Percentiles rank a stretch among this genome's conserved stretches.
These are phyloP conservation scores for Suillus sp. DNA, from an alignment of 768 basidiomycete species.

Conservation along the genomic window DNA sequence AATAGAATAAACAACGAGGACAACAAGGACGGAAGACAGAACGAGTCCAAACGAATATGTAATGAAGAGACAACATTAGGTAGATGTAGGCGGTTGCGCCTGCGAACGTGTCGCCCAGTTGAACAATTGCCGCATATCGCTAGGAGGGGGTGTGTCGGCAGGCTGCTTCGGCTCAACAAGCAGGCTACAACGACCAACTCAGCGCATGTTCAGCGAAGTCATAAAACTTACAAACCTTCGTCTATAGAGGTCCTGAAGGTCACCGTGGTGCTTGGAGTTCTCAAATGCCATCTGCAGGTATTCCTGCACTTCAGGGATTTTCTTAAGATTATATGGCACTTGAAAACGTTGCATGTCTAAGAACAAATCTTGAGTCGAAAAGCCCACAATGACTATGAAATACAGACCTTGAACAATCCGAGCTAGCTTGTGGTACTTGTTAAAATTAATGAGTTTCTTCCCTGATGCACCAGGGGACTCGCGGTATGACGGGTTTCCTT, in stretches of 20 bases:
- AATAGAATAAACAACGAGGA: conserved; percentile 29
- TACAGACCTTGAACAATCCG: conserved; percentile 75
- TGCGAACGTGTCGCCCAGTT: conserved; percentile 72
- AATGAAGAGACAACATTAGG: conserved; percentile 25
- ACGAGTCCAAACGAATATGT: conserved; percentile 21
- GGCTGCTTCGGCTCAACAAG: conserved; percentile 83
- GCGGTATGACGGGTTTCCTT: conserved; percentile 88
- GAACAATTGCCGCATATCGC: conserved; percentile 79
- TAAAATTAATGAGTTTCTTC: conserved; percentile 90
- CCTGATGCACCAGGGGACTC: conserved; percentile 73
- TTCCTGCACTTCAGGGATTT: conserved; percentile 85
- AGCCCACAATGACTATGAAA: background rate
- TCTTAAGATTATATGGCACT: conserved; percentile 80
- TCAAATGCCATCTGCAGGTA: conserved; percentile 77
- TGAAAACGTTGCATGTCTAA: conserved; percentile 93
- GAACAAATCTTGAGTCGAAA: conserved; percentile 13
- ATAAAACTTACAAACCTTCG: conserved; percentile 58
- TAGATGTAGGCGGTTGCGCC: conserved; percentile 40
- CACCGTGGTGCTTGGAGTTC: conserved; percentile 74
- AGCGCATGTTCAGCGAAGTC: background rate
- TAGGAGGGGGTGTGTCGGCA: conserved; percentile 62
- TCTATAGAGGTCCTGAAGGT: conserved; percentile 82
- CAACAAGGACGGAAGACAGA: conserved; percentile 20
- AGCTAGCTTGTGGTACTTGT: conserved; percentile 92
- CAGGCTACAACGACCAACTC: conserved; percentile 46